phyloP scores from a whole-genome alignment of 768 basidiomycete species.

The Boletellus ananiceps region DNA sequence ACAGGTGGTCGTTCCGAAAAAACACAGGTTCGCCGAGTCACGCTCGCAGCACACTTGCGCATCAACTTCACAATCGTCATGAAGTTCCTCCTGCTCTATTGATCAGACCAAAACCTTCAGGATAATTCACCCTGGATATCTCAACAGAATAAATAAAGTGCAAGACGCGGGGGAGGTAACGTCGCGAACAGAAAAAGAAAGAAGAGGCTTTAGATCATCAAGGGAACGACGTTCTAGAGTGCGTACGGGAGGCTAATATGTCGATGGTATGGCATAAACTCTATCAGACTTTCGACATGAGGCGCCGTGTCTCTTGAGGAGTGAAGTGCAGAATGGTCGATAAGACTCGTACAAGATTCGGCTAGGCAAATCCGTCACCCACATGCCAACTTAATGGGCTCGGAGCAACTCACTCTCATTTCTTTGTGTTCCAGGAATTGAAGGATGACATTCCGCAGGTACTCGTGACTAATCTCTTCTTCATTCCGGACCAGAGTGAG shows the following conservation, averaged over 20 bases:
- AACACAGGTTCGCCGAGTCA: too few species aligned
- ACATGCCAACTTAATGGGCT: neutral
- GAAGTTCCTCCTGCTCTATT: neutral
- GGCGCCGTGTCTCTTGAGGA: constrained; percentile 85
- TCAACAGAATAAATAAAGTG: neutral
- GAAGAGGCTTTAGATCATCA: neutral
- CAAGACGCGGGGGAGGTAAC: neutral
- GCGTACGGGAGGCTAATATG: neutral
- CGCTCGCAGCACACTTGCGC: too few species aligned
- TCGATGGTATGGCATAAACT: neutral
- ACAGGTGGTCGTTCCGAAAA: neutral
- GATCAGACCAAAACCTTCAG: neutral
- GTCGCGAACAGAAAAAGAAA: neutral
- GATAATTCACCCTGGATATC: neutral
- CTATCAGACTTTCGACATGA: constrained; percentile 77
- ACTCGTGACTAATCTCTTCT: constrained; percentile 94
- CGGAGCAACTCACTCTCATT: constrained; percentile 72
- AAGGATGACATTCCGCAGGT: constrained; percentile 90
- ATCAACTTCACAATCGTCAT: neutral
- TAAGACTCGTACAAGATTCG: constrained; percentile 85
- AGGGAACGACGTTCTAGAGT: neutral
- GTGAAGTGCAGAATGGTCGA: constrained; percentile 93
- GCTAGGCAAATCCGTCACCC: constrained; percentile 39
- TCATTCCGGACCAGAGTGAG: constrained; percentile 47
- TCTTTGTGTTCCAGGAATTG: constrained; percentile 99